Evolutionary conservation across 306 rosid species (phyloP).

Genomic region (Trifolium dubium): DNA sequence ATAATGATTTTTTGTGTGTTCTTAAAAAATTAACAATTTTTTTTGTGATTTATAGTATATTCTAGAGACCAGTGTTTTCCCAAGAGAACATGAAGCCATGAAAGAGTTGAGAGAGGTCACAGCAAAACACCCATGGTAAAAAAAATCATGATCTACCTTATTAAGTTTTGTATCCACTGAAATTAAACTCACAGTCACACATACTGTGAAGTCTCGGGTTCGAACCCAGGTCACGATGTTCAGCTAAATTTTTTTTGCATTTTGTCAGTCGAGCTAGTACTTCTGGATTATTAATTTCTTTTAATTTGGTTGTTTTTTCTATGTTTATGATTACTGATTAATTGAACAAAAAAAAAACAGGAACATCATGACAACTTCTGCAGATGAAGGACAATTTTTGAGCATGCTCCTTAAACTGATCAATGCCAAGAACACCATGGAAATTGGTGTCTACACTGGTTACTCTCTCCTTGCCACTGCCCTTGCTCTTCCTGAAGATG

Average conservation of each 20-base stretch:
- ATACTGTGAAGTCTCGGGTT: too few species aligned
- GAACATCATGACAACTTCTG: slow-evolving; percentile 95
- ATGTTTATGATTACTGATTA: slow-evolving; percentile 17
- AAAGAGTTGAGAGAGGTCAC: slow-evolving; percentile 90
- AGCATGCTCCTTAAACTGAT: slow-evolving; percentile 85
- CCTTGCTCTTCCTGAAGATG: slow-evolving; percentile 90
- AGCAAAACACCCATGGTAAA: slow-evolving; percentile 88
- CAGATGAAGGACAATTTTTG: slow-evolving; percentile 94
- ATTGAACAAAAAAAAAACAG: slow-evolving; percentile 51
- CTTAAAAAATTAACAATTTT: neutral
- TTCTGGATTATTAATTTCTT: neutral
- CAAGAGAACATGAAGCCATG: slow-evolving; percentile 92
- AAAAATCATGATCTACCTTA: neutral
- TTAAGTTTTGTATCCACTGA: too few species aligned
- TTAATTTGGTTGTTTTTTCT: neutral
- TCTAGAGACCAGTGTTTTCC: slow-evolving; percentile 87
- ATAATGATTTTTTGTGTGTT: neutral
- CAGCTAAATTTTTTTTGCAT: too few species aligned
- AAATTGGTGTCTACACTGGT: slow-evolving; percentile 95
- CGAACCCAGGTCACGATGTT: too few species aligned
- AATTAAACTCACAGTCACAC: too few species aligned
- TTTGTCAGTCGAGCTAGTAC: too few species aligned
- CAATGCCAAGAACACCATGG: slow-evolving; percentile 96
- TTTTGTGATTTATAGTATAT: slow-evolving; percentile 61
- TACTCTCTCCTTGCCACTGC: slow-evolving; percentile 96